A percentile compares a stretch with the other conserved stretches of the same genome.
Evolutionary conservation across 179 eudicot genomes (phyloP).

Genomic region (Sideroxylon spinosum): DNA sequence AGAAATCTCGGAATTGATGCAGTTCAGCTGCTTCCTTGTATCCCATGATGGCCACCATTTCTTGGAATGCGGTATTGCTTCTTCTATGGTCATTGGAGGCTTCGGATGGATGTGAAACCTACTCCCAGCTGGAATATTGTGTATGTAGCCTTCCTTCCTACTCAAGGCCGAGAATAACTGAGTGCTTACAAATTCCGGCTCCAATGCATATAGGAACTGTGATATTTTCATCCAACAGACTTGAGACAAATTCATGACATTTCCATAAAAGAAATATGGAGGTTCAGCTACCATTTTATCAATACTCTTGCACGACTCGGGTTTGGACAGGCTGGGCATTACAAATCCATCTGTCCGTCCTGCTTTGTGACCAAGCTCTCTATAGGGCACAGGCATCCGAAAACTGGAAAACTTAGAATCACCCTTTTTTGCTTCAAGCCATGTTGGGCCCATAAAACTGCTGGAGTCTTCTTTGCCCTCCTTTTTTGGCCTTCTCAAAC

Average conservation of each 20-base stretch:
- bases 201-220: conserved; percentile 57
- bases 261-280: conserved; percentile 87
- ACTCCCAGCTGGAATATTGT: conserved; percentile 69
- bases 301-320: conserved; percentile 41
- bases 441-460: conserved; percentile 26
- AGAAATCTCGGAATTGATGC: conserved; percentile 45
- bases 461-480: conserved; percentile 48
- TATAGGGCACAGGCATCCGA: conserved; percentile 11
- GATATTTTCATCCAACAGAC: conserved; percentile 74
- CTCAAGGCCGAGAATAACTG: conserved; percentile 68
- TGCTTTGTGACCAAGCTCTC: conserved; percentile 17
- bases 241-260: conserved; percentile 48
- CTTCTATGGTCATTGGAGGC: conserved; percentile 70
- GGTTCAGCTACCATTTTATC: conserved; percentile 49
- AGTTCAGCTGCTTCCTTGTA: conserved; percentile 64
- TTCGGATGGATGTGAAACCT: conserved; percentile 54
- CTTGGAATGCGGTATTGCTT: conserved; percentile 60
- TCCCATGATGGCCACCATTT: conserved; percentile 98
- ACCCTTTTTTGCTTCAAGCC: conserved; percentile 29
- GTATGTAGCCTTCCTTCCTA: conserved; percentile 83
- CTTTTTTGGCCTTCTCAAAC: conserved; percentile 60
- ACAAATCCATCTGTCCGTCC: conserved; percentile 18
- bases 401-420: conserved; percentile 14
- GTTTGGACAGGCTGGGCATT: conserved; percentile 29
- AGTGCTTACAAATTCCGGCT: conserved; percentile 67